Conservation (phyloP, 2,329 filamentous ascomycete genomes). For the Diaporthe citriasiana region DNA sequence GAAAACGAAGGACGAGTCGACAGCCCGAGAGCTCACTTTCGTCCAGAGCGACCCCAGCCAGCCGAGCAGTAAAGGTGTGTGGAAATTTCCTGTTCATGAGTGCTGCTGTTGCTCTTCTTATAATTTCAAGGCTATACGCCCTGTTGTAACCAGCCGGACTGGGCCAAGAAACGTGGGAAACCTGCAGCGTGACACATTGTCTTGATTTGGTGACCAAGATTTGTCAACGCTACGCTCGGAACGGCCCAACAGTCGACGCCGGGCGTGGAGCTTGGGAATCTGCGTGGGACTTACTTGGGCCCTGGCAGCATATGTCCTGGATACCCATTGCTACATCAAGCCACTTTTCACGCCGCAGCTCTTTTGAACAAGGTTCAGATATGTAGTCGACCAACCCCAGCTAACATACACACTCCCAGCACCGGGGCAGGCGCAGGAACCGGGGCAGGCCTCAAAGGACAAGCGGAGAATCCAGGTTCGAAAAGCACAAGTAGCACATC, state of each 20-base stretch:
- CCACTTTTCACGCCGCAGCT: not conserved
- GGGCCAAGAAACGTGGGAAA: slow-evolving; percentile 21
- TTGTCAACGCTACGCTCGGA: slow-evolving; percentile 40
- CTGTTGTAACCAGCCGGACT: slow-evolving; percentile 17
- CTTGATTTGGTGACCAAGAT: slow-evolving; percentile 41
- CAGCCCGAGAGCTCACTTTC: slow-evolving; percentile 53
- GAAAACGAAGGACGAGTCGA: slow-evolving; percentile 56
- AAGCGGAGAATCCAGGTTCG: slow-evolving; percentile 68
- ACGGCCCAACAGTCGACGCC: not conserved
- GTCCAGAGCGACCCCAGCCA: slow-evolving; percentile 50
- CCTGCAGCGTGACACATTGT: slow-evolving; percentile 28
- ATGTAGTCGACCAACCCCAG: slow-evolving; percentile 6
- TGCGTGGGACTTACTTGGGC: slow-evolving; percentile 16
- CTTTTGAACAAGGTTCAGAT: not conserved
- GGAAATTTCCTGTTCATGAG: slow-evolving; percentile 3
- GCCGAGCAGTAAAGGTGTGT: slow-evolving; percentile 46
- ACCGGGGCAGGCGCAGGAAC: slow-evolving; percentile 28
- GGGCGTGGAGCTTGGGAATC: not conserved
- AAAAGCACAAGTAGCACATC: slow-evolving; percentile 68
- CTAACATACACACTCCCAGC: slow-evolving; percentile 35
- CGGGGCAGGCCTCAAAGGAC: slow-evolving; percentile 47
- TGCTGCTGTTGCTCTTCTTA: slow-evolving; percentile 25
- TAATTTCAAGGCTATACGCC: not conserved
- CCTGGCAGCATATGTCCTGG: not conserved
- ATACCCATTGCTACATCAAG: slow-evolving; percentile 1